Percentiles rank a stretch among this genome's conserved stretches.
These are phyloP conservation scores for Calonectria pseudoturangicola DNA, from an alignment of 2,329 filamentous ascomycete genomes.

Conservation along the genomic window DNA sequence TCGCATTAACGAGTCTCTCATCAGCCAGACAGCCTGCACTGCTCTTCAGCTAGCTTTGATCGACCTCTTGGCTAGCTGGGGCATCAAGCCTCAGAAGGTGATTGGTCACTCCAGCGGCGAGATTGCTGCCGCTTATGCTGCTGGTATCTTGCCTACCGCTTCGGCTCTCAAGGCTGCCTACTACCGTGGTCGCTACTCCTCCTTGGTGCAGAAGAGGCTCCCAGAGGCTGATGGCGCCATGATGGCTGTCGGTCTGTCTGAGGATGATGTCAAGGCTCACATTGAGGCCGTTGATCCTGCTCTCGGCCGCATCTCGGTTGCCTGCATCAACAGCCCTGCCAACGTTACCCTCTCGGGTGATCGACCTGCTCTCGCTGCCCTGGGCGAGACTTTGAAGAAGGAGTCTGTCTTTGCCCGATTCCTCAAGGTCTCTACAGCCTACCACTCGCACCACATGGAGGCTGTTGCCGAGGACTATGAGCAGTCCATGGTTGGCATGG, in stretches of 20 bases:
- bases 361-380: conserved; percentile 62
- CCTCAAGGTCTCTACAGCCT: conserved; percentile 67
- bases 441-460: conserved; percentile 72
- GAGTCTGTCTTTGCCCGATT: conserved; percentile 65
- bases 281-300: conserved; percentile 19
- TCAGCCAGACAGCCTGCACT: conserved; percentile 64
- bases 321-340: conserved; percentile 69
- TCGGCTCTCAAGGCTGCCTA: conserved; percentile 69
- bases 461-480: conserved; percentile 66
- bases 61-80: conserved; percentile 64
- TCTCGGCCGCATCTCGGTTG: conserved; percentile 51
- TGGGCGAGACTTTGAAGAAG: conserved; percentile 59
- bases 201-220: conserved; percentile 58
- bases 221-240: conserved; percentile 46
- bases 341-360: conserved; percentile 70
- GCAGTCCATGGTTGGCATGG: conserved; percentile 47
- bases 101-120: conserved; percentile 68
- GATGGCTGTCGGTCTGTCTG: conserved; percentile 49
- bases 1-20: conserved; percentile 58
- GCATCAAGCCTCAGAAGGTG: conserved; percentile 61
- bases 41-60: conserved; percentile 68
- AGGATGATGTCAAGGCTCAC: background rate
- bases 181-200: conserved; percentile 61
- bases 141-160: conserved; percentile 60
- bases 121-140: conserved; percentile 67